Evolutionary conservation across 176 grass and related monocot species (phyloP).

Genomic region (Ensete ventricosum): DNA sequence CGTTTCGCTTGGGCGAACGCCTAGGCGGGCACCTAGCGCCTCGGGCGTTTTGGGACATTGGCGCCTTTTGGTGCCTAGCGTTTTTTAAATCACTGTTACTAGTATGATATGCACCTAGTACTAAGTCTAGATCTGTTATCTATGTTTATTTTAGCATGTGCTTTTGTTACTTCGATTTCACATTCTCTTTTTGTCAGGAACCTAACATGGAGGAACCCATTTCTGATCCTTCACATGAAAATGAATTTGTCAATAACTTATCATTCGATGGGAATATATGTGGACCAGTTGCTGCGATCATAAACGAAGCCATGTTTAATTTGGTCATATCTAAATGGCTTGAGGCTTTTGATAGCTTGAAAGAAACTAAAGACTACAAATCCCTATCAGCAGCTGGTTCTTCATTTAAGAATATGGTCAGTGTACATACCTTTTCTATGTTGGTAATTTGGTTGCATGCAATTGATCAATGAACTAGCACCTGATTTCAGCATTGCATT

Average conservation of each 20-base stretch:
- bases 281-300: conserved; percentile 77
- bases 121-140: too few species aligned
- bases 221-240: conserved; percentile 42
- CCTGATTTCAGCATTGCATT: too few species aligned
- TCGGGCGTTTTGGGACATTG: too few species aligned
- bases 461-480: too few species aligned
- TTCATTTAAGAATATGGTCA: conserved; percentile 85
- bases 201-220: conserved; percentile 17
- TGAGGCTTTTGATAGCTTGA: conserved; percentile 67
- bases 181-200: conserved; percentile 47
- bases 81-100: too few species aligned
- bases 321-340: conserved; percentile 76
- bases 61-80: too few species aligned
- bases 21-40: too few species aligned
- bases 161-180: neutral
- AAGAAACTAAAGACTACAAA: conserved; percentile 78
- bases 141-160: neutral
- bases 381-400: conserved; percentile 71
- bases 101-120: too few species aligned
- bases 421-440: conserved; percentile 6
- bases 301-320: conserved; percentile 90
- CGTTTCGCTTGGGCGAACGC: too few species aligned
- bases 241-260: conserved; percentile 17
- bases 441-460: too few species aligned
- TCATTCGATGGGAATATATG: conserved; percentile 68